Evolutionary conservation across 352 stramenopile genomes (phyloP).

Genomic region (Phytopythium delawarense): DNA sequence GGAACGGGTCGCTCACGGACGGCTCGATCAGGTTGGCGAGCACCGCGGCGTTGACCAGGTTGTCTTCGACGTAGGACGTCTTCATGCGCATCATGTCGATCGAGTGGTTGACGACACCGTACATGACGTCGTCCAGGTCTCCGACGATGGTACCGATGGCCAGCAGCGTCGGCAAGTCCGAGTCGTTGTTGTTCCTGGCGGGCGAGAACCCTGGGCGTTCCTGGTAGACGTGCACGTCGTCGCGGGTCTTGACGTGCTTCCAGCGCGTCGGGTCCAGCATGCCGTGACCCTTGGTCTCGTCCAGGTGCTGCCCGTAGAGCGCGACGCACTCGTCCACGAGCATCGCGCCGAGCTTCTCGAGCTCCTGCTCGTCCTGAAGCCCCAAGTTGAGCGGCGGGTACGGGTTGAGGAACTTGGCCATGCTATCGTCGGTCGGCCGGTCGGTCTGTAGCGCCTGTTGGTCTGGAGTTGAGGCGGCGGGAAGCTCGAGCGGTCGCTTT

Average conservation of each 20-base stretch:
- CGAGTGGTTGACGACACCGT: slow-evolving; percentile 39
- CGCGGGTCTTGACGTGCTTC: slow-evolving; percentile 23
- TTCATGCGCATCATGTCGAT: slow-evolving; percentile 48
- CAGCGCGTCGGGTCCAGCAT: slow-evolving; percentile 23
- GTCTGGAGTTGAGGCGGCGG: background rate
- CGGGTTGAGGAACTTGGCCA: slow-evolving; percentile 15
- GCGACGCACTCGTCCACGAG: slow-evolving; percentile 11
- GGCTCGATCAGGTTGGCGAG: slow-evolving; percentile 34
- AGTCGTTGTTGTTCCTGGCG: slow-evolving; percentile 8
- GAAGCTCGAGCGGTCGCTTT: background rate
- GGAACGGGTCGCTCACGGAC: slow-evolving; percentile 37
- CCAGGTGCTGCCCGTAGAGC: slow-evolving; percentile 12
- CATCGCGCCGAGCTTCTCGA: slow-evolving; percentile 3
- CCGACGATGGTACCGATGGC: slow-evolving; percentile 35
- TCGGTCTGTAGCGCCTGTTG: background rate
- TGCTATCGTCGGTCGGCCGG: background rate
- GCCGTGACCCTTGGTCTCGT: slow-evolving; percentile 17
- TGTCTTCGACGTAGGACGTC: slow-evolving; percentile 47
- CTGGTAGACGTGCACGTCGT: slow-evolving; percentile 25
- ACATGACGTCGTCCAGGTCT: slow-evolving; percentile 46
- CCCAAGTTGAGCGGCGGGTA: slow-evolving; percentile 9
- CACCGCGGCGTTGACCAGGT: slow-evolving; percentile 43
- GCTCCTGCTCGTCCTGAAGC: slow-evolving; percentile 5
- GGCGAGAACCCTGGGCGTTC: slow-evolving; percentile 9
- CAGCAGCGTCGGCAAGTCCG: slow-evolving; percentile 26